A percentile compares a stretch with the other conserved stretches of the same genome.
Evolutionary conservation across 2,329 filamentous ascomycete species (phyloP).

Genomic region (Cryphonectria radicalis): DNA sequence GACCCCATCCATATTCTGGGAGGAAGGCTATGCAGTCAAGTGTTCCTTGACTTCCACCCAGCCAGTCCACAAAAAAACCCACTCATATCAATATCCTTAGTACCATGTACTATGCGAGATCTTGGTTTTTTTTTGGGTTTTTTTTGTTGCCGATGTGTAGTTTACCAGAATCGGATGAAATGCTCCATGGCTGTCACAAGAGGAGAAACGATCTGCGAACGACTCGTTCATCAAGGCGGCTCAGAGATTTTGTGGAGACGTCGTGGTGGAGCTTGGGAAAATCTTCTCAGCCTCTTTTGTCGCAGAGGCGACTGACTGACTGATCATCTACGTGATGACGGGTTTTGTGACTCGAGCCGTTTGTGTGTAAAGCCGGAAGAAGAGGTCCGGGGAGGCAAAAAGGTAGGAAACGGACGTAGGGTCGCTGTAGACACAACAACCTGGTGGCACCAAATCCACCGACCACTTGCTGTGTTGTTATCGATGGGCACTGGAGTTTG

Average conservation of each 20-base stretch:
- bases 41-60: background rate
- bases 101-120: no score
- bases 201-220: slow-evolving; percentile 3
- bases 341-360: background rate
- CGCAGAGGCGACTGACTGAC: background rate
- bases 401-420: background rate
- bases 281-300: background rate
- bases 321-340: background rate
- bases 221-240: slow-evolving; percentile 1
- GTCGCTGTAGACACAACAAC: background rate
- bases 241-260: slow-evolving; percentile 10
- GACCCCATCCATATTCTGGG: no score
- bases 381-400: background rate
- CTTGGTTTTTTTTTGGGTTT: no score
- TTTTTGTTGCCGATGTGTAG: background rate
- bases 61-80: background rate
- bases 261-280: slow-evolving; percentile 3
- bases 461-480: background rate
- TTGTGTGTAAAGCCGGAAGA: background rate
- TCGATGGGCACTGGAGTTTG: background rate
- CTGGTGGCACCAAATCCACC: background rate
- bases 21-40: background rate
- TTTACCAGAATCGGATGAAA: background rate
- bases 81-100: background rate
- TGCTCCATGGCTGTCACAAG: slow-evolving; percentile 6